Base-by-base conservation (phyloP, 805 yeast species). In the Wickerhamiella sorbophila region DNA sequence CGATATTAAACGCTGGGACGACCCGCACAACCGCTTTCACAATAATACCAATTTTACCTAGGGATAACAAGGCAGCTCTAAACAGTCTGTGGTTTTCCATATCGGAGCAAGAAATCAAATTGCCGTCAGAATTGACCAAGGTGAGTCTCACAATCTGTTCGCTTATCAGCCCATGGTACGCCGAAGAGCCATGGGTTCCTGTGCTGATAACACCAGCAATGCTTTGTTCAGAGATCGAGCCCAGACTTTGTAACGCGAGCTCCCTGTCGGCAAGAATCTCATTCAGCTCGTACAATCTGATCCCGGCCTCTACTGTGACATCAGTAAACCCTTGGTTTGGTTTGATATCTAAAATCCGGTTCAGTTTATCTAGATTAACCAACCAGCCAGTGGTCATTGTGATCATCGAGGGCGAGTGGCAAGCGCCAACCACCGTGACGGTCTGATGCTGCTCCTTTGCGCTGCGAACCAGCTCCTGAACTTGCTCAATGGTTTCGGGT, bases 151-250 rank as follows among this genome's bases (percentile, higher is more conserved):
- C 96, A 47, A 83, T 70, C 59, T 86, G 95, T 52, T 85, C 88
- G 6, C 91, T 75, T 2, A 88, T 81, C 31, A 87, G 66, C 1
- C 97, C 96, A 54, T 91, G 97, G 58, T 71, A 83, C 33, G 88
- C 93, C 8, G 94, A 78, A 0, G 96, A 81, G 5, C 98, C 98
- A 56, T 88, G 98, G 0, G 97, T 86, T 22, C 97, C 97, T 0
- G 97, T 88, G 1, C 94, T 80, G 36, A 91, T 85, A 49, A 87
- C 76, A n/a, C 98, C 98, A 3, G 94, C 97, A 20, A 86, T 68
- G 14, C 94, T 81, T 58, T 88, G 97, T 47, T 85, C 95, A 33
- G 91, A 76, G 41, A 88, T 88, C 1, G 96, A 86, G 1, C 97
- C 97, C 53, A 91, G 65, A 54, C 82, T 88, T 60, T 88, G 97